Base-by-base conservation (phyloP, 495 filamentous ascomycete genomes). In the Aspergillus conjunctus region DNA sequence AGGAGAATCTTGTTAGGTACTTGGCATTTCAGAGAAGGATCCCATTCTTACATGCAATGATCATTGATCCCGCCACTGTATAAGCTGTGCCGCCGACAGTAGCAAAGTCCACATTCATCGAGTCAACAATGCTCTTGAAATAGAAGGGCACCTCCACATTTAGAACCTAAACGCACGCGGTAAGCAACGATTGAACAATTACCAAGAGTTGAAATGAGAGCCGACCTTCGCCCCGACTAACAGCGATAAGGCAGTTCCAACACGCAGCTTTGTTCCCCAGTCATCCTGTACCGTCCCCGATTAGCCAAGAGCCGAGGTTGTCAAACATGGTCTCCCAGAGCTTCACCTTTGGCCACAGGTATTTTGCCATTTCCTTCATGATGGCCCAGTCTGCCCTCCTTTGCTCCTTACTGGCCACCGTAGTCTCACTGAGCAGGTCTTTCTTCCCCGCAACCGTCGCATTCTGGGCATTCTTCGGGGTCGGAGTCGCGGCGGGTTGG, bases 81-180 rank as follows among this genome's bases (percentile, higher is more conserved):
- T 87, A 88, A 18, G 91, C 95, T 0, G 91, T 97, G 0, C 91
- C 93, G 11, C 90, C 92, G 3, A 92, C 69, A 7, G 87, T 79
- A 4, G 85, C 83, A 73, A 97, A 90, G 70, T 97, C 94, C 62
- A 98, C 82, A 70, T 98, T 98, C 91, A 98, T 95, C 20, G 88
- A 87, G 71, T 98, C 94, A 46, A 98, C 89, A 64, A 98, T 98
- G 71, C 81, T 91, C 74, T 97, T 97, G 79, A 98, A 98, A 78
- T 96, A 98, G 74, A 98, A 98, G 4, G 94, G 94, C 41, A 98
- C 89, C 77, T 98, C 91, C 7, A 98, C 95, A 73, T 97, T 98
- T 65, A 98, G 81, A 56, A 96, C 82, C 87, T 89, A 66, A 22
- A 33, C 12, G 34, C 4, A 32, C 44, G 20, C 5, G 6, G 65